Conservation (phyloP, 108 stramenopile species). For the Thalassiosira profunda region DNA sequence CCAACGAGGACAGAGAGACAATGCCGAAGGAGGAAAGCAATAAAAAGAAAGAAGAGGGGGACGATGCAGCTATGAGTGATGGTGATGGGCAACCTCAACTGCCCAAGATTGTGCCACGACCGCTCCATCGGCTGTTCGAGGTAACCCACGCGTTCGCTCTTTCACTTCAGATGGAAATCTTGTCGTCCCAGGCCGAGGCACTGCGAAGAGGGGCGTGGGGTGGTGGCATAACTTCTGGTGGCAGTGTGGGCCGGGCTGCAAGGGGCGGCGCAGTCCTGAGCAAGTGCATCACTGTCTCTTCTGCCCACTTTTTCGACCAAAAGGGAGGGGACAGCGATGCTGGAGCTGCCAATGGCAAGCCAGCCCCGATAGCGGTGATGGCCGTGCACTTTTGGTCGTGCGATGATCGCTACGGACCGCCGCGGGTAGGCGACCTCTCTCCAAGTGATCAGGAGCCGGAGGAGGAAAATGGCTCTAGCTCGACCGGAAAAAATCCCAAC, state of each 20-base stretch:
- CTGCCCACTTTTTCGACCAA: conserved; percentile 77
- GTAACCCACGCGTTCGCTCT: conserved; percentile 82
- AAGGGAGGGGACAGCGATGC: not conserved
- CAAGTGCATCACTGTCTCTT: conserved; percentile 68
- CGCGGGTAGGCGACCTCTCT: conserved; percentile 67
- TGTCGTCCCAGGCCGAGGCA: conserved; percentile 86
- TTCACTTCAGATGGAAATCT: conserved; percentile 84
- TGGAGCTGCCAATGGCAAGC: not conserved
- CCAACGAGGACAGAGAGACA: conserved; percentile 1
- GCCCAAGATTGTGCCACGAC: conserved; percentile 48
- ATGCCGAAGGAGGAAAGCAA: not conserved
- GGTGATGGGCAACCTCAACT: not conserved
- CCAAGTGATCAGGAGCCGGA: not conserved
- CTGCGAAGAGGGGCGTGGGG: conserved; percentile 84
- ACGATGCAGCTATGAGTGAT: conserved; percentile 18
- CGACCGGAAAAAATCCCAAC: not conserved
- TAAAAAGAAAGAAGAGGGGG: conserved; percentile 6
- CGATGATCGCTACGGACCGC: conserved; percentile 87
- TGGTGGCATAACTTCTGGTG: too few relatives aligned
- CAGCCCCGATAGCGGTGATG: conserved; percentile 51
- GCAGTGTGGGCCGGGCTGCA: too few relatives aligned
- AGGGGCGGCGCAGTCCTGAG: not conserved
- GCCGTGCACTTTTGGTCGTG: conserved; percentile 89
- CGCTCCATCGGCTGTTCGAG: conserved; percentile 76
- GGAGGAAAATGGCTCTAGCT: conserved; percentile 11